Percentiles rank a stretch among this genome's conserved stretches.
phyloP scores from a whole-genome alignment of 2,329 filamentous ascomycete species.

The Lachnellula hyalina region DNA sequence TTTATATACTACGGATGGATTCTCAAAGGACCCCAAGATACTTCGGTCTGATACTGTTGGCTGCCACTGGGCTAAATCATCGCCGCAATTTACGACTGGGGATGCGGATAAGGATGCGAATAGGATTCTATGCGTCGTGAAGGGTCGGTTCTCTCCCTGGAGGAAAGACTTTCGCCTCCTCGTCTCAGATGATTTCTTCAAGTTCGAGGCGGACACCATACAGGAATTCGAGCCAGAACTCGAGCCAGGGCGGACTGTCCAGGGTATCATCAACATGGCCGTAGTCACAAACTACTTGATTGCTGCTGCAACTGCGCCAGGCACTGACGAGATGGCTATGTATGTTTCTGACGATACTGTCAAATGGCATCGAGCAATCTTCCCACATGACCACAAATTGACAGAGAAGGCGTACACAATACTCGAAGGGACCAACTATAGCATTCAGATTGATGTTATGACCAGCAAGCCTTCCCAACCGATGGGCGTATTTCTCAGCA shows the following conservation, averaged over 20 bases:
- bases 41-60: slow-evolving; percentile 65
- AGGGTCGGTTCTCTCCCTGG: slow-evolving; percentile 64
- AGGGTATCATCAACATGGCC: slow-evolving; percentile 76
- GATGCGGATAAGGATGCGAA: slow-evolving; percentile 59
- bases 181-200: slow-evolving; percentile 80
- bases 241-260: slow-evolving; percentile 65
- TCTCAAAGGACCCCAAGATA: slow-evolving; percentile 59
- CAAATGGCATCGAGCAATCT: slow-evolving; percentile 88
- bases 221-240: slow-evolving; percentile 72
- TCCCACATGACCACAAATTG: slow-evolving; percentile 72
- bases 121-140: slow-evolving; percentile 75
- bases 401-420: slow-evolving; percentile 88
- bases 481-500: slow-evolving; percentile 88
- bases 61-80: slow-evolving; percentile 84
- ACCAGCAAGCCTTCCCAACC: slow-evolving; percentile 57
- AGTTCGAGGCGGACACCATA: slow-evolving; percentile 42
- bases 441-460: slow-evolving; percentile 93
- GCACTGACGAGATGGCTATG: slow-evolving; percentile 85
- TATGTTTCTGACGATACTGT: slow-evolving; percentile 81
- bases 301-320: slow-evolving; percentile 70
- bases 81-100: slow-evolving; percentile 66
- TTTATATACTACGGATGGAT: slow-evolving; percentile 80
- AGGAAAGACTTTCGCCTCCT: slow-evolving; percentile 72
- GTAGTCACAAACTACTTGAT: slow-evolving; percentile 82
- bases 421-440: slow-evolving; percentile 94